Percentiles rank a stretch among this genome's conserved stretches.
These are phyloP conservation scores for Daldinia sp. DNA, from an alignment of 2,329 filamentous ascomycete species.

Conservation along the genomic window DNA sequence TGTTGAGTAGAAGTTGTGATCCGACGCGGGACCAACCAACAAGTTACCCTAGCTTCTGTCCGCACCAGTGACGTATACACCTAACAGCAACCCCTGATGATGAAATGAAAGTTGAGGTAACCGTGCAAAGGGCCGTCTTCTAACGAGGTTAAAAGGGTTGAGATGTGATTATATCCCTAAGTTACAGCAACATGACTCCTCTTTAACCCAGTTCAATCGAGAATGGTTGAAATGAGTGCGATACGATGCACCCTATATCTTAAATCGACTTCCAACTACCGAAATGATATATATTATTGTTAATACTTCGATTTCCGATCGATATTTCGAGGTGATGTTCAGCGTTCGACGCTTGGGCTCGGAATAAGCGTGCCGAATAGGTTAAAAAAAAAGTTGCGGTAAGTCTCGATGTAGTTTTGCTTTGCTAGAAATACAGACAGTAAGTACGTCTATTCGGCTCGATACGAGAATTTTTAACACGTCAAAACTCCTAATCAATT, in stretches of 20 bases:
- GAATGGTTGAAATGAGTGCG: slow-evolving; percentile 13
- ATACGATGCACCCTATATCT: background rate
- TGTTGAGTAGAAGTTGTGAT: slow-evolving; percentile 15
- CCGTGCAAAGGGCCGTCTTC: slow-evolving; percentile 11
- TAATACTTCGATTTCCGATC: slow-evolving; percentile 15
- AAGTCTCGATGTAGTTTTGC: slow-evolving; percentile 22
- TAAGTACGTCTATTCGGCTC: slow-evolving; percentile 12
- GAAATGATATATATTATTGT: slow-evolving; percentile 2
- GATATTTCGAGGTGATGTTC: slow-evolving; percentile 18
- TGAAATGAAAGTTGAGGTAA: slow-evolving; percentile 3
- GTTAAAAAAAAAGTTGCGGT: slow-evolving; percentile 44
- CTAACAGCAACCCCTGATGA: slow-evolving; percentile 11
- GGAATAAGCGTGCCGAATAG: slow-evolving; percentile 34
- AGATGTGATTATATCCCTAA: slow-evolving; percentile 25
- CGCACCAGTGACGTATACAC: slow-evolving; percentile 5
- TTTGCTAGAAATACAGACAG: slow-evolving; percentile 27
- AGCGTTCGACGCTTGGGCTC: slow-evolving; percentile 21
- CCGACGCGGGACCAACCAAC: slow-evolving; percentile 11
- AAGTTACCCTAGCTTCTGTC: slow-evolving; percentile 4
- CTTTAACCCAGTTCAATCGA: slow-evolving; percentile 30
- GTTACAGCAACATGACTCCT: slow-evolving; percentile 42
- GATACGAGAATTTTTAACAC: slow-evolving; percentile 24
- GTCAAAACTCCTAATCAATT: slow-evolving; percentile 20
- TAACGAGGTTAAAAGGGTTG: slow-evolving; percentile 27
- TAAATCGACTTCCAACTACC: background rate